Evolutionary conservation across 2,329 filamentous ascomycete species (phyloP).

Genomic region (Penicillium concentricum): DNA sequence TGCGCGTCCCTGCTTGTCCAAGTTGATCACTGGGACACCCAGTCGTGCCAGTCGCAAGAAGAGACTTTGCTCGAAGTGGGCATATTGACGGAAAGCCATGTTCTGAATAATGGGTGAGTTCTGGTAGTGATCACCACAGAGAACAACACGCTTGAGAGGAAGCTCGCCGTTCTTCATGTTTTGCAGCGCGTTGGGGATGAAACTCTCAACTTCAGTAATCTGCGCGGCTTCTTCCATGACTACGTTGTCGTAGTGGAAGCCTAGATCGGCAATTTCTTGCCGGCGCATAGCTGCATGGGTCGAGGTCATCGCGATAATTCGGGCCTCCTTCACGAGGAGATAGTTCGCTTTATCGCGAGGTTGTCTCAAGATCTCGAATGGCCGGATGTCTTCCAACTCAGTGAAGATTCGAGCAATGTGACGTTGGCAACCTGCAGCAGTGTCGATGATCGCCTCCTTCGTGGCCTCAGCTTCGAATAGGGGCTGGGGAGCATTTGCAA

Average conservation of each 20-base stretch:
- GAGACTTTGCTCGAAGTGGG: constrained; percentile 92
- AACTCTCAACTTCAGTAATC: constrained; percentile 95
- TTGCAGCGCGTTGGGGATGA: constrained; percentile 92
- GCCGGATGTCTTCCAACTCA: constrained; percentile 87
- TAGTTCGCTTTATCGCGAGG: constrained; percentile 95
- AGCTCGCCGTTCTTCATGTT: constrained; percentile 71
- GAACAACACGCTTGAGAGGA: constrained; percentile 79
- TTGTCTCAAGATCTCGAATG: constrained; percentile 88
- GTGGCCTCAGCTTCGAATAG: constrained; percentile 69
- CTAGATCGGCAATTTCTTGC: constrained; percentile 84
- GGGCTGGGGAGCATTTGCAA: constrained; percentile 80
- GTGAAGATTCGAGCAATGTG: constrained; percentile 90
- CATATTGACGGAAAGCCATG: constrained; percentile 88
- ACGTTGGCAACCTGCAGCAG: constrained; percentile 79
- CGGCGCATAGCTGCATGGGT: constrained; percentile 95
- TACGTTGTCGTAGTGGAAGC: constrained; percentile 96
- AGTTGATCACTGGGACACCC: constrained; percentile 83
- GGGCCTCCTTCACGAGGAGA: constrained; percentile 89
- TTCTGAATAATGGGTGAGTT: constrained; percentile 97
- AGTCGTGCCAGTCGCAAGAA: constrained; percentile 89
- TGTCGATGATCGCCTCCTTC: constrained; percentile 68
- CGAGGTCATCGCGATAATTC: constrained; percentile 97
- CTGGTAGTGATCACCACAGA: constrained; percentile 94
- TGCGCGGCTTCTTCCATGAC: constrained; percentile 98
- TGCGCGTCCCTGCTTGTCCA: constrained; percentile 92